Evolutionary conservation across 257 asterid species (phyloP), one percentile per base, ranked within the genome.

Genomic region (Penstemon davidsonii): DNA sequence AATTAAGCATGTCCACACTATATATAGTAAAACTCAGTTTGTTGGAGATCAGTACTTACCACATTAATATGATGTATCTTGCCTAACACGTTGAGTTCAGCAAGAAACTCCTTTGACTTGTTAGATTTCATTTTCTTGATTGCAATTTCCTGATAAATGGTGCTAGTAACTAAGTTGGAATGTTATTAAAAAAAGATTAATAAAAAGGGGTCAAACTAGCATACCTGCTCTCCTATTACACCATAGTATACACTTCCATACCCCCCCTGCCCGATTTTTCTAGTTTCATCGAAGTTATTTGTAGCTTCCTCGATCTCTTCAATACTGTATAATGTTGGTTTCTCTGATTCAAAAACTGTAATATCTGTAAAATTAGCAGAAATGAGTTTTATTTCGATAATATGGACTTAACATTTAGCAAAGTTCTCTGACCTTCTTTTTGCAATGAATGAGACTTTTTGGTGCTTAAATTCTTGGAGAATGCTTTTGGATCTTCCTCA

Each of bases 41-140:
- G 62, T 59, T 55, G 39, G 42, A 55, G 71, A 55, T 58, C 37
- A 68, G 60, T 38, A 6, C 92, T 79, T 81, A 88, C 96, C 89
- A 88, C 96, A 71, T 91, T 91, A 59, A 88, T 88, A 57, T 91
- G 97, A 73, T 91, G 97, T 64, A 91, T 86, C 81, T 81, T 88
- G 88, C 95, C 85, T 55, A 91, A 75, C 66, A 85, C 96, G 65
- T 79, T 88, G 65, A 91, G 86, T 79, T 91, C 97, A 51, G 97
- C 97, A 3, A 85, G 77, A 79, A 91, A 91, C 76, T 91, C 97
- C 81, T 86, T 91, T n/a, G 89, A 82, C 79, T 82, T 83, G 83
- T 81, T 85, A 4, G 96, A 88, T 75, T 92, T 83, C 97, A 91
- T 91, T 79, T 85, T 86, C 85, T 91, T 91, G 76, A 91, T 74